Percentiles rank a stretch among this genome's conserved stretches.
Evolutionary conservation across 331 rosid genomes (phyloP).

Genomic region (Quercus phellos): DNA sequence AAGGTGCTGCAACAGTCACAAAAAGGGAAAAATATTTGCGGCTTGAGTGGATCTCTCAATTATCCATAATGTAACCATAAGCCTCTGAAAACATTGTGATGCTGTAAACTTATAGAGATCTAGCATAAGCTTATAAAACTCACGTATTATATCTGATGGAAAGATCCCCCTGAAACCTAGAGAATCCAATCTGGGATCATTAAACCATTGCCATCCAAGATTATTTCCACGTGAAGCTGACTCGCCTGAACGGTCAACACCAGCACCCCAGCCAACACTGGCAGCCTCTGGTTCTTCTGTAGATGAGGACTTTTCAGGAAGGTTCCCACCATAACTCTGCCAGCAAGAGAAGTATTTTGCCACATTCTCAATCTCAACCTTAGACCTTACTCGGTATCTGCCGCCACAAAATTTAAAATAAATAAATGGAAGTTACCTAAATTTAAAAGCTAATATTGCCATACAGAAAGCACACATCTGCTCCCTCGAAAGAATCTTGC

Average conservation of each 20-base stretch:
- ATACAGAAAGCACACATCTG: neutral
- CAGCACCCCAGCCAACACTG: slow-evolving; percentile 86
- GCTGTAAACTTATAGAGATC: slow-evolving; percentile 15
- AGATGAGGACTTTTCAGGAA: slow-evolving; percentile 33
- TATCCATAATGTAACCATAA: neutral
- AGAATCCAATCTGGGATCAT: slow-evolving; percentile 75
- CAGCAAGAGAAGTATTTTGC: slow-evolving; percentile 67
- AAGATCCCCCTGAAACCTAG: slow-evolving; percentile 94
- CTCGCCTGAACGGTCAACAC: slow-evolving; percentile 45
- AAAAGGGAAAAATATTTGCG: neutral
- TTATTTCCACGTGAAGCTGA: slow-evolving; percentile 52
- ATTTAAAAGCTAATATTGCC: neutral
- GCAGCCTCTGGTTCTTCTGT: slow-evolving; percentile 77
- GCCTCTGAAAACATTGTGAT: slow-evolving; percentile 2
- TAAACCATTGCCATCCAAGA: slow-evolving; percentile 84
- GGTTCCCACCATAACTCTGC: slow-evolving; percentile 72
- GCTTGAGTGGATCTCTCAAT: neutral
- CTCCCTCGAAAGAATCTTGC: neutral
- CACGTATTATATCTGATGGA: slow-evolving; percentile 63
- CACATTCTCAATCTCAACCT: slow-evolving; percentile 87
- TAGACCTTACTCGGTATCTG: slow-evolving; percentile 89
- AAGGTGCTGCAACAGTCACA: slow-evolving; percentile 63
- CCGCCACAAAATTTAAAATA: slow-evolving; percentile 15
- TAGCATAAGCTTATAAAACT: slow-evolving; percentile 30
- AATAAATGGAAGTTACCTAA: neutral